These are phyloP conservation scores for Triticum aestivum DNA, from an alignment of 176 grass and related monocot species.

Conservation along the genomic window IWGSC_CS_RefSeq_v2.1 NC_057814.1:394294705-394295204, in stretches of 20 bases:
- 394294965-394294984: neutral
- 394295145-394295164: neutral
- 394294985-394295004: neutral
- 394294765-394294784: neutral
- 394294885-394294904: neutral
- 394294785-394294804: neutral
- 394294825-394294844: neutral
- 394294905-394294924: neutral
- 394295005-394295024: neutral
- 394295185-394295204: neutral
- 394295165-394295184: neutral
- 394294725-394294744: neutral
- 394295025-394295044: neutral
- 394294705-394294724: neutral
- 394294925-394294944: neutral
- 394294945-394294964: neutral
- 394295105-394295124: neutral
- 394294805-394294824: neutral
- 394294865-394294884: neutral
- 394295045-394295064: neutral
- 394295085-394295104: slow-evolving; percentile 3
- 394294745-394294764: neutral
- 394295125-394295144: neutral
- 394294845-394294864: neutral
- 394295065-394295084: neutral